Percentiles rank a stretch among this genome's conserved stretches.
These are phyloP conservation scores for Boletus sp. DNA, from an alignment of 1,284 basidiomycete species.

Conservation along the genomic window DNA sequence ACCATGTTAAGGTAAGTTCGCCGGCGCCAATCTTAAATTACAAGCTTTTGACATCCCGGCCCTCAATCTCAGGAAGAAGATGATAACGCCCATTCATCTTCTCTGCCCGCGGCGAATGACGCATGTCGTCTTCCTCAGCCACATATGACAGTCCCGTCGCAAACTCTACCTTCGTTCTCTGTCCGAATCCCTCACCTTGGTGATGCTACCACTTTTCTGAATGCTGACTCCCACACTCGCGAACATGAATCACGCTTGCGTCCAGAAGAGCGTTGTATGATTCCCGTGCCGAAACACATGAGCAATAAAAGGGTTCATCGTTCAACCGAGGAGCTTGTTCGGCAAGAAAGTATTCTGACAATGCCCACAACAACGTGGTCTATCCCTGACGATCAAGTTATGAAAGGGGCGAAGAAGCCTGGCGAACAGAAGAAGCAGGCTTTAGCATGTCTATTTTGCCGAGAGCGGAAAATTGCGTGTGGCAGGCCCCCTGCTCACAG, in stretches of 20 bases:
- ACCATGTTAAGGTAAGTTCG: slow-evolving; percentile 33
- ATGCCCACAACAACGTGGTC: slow-evolving; percentile 35
- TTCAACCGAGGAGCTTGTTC: slow-evolving; percentile 30
- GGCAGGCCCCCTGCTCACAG: slow-evolving; percentile 36
- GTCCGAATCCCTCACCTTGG: slow-evolving; percentile 19
- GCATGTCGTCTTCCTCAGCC: slow-evolving; percentile 25
- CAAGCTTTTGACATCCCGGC: slow-evolving; percentile 24
- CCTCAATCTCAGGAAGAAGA: slow-evolving; percentile 32
- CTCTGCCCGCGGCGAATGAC: slow-evolving; percentile 24
- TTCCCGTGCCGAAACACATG: slow-evolving; percentile 22
- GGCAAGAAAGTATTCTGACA: slow-evolving; percentile 30
- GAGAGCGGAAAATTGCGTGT: slow-evolving; percentile 40
- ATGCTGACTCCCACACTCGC: slow-evolving; percentile 15
- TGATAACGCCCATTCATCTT: slow-evolving; percentile 18
- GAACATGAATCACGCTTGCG: slow-evolving; percentile 23
- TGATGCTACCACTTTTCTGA: slow-evolving; percentile 10
- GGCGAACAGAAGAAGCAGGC: slow-evolving; percentile 41
- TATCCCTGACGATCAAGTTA: slow-evolving; percentile 35
- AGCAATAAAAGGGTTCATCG: slow-evolving; percentile 34
- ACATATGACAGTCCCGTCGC: slow-evolving; percentile 26
- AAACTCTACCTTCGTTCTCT: slow-evolving; percentile 17
- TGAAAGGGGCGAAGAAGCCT: slow-evolving; percentile 35
- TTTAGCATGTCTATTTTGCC: slow-evolving; percentile 40
- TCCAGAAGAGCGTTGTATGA: slow-evolving; percentile 25
- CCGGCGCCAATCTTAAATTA: slow-evolving; percentile 33